Percentiles rank a stretch among this genome's conserved stretches.
phyloP scores from a whole-genome alignment of 768 basidiomycete genomes.

The Suillus lakei region DNA sequence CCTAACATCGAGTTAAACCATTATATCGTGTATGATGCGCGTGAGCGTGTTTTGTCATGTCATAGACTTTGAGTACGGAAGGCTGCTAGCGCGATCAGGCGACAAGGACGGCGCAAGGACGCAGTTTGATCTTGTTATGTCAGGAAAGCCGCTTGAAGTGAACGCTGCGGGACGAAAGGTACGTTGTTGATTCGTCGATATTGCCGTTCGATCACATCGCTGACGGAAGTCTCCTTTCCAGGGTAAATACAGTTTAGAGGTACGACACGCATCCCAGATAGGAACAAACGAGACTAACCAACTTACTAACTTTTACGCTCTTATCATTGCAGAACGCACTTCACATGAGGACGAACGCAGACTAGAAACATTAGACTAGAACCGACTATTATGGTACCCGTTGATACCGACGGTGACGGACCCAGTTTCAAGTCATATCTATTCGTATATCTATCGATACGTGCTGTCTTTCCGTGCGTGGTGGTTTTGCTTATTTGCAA shows the following conservation, averaged over 20 bases:
- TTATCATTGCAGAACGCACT: background rate
- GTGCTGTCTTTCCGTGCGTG: background rate
- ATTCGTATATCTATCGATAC: background rate
- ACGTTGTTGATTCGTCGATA: constrained; percentile 5
- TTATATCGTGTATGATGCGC: constrained; percentile 85
- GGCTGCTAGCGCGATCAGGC: constrained; percentile 73
- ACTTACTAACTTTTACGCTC: background rate
- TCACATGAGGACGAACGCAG: background rate
- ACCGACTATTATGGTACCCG: background rate
- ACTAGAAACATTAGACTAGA: constrained; percentile 2
- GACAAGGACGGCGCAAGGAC: constrained; percentile 60
- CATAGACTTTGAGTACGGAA: constrained; percentile 86
- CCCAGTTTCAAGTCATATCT: background rate
- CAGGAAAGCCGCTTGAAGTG: constrained; percentile 78
- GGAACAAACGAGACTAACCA: background rate
- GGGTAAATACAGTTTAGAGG: constrained; percentile 87
- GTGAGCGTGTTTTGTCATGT: constrained; percentile 48
- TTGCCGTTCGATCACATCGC: constrained; percentile 3
- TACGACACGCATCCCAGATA: constrained; percentile 49
- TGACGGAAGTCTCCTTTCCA: constrained; percentile 20
- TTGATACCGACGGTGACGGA: background rate
- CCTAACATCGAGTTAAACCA: constrained; percentile 84
- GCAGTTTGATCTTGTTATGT: constrained; percentile 83
- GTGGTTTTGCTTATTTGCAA: background rate
- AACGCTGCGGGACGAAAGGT: constrained; percentile 60